Base-by-base conservation (phyloP, 352 stramenopile species). In the Phytophthora pluvialis region DNA sequence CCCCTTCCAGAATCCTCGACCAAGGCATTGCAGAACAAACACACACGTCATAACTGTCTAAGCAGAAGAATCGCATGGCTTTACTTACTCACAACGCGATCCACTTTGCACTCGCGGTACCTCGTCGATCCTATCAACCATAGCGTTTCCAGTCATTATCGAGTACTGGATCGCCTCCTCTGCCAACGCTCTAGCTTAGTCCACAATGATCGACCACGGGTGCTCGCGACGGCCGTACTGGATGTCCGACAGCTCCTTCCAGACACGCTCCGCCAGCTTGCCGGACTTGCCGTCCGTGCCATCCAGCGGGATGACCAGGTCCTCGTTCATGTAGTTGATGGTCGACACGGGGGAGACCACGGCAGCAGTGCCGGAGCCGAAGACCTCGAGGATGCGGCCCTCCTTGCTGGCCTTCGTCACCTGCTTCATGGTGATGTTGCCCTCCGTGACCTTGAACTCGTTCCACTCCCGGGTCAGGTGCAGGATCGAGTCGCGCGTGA, bases 401-500 rank as follows among this genome's bases (percentile, higher is more conserved):
- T 98, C 93, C 25, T 90, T 68, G 16, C 86, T 81, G n/a, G 97
- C 96, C 70, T 97, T 89, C 56, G 86, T 74, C 61, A 99, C 78
- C 75, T 99, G 91, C 56, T 88, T 80, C 91, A 99, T 98, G 39
- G 80, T 98, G 45, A 98, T 88, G 64, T 93, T 92, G 36, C 83
- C 78, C 78, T 99, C 97, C 5, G 80, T 88, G 28, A 99, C 97
- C 58, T 98, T 95, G 73, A 97, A 97, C 62, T 97, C 90, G 57
- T 88, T 84, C 94, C 95, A 99, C 58, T 85, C 77, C 46, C 83
- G 79, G 6, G 93, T 83, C 16, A 99, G 78, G 44, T 97, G 80
- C 51, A 99, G 72, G 64, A 99, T 98, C 49, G 90, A 98, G 67
- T 98, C 84, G 40, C 97, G 82, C 8, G 97, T 99, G 29, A 99